phyloP scores from a whole-genome alignment of 306 rosid species.

The Malus asiatica region DNA sequence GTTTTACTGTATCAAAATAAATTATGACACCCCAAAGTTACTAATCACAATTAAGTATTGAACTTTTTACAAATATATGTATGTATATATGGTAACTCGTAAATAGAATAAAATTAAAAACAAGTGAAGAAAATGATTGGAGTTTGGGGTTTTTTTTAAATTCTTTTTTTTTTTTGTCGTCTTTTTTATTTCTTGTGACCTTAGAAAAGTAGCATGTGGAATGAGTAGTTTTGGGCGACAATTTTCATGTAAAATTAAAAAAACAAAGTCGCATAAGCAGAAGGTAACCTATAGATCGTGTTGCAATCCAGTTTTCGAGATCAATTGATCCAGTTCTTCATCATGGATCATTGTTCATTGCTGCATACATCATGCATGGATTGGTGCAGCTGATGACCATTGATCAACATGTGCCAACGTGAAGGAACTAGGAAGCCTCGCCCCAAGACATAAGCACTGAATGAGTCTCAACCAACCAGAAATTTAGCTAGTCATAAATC shows the following conservation, averaged over 20 bases:
- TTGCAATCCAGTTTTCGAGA: no score
- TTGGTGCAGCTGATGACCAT: no score
- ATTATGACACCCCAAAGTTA: no score
- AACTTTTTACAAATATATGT: not conserved
- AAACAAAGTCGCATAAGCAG: not conserved
- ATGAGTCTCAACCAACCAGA: not conserved
- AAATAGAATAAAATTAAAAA: not conserved
- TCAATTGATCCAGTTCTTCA: no score
- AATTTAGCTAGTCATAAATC: no score
- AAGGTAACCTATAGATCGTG: not conserved
- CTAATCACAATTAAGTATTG: no score
- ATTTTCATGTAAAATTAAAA: not conserved
- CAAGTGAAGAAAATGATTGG: not conserved
- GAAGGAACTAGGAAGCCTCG: not conserved
- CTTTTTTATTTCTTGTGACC: not conserved
- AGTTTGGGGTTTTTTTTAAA: not conserved
- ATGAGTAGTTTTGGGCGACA: not conserved
- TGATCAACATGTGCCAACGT: no score
- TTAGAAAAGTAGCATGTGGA: not conserved
- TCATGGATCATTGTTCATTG: no score
- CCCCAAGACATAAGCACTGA: not conserved
- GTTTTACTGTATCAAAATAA: no score
- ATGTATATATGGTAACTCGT: not conserved
- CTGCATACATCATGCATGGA: no score
- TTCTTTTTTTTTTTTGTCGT: not conserved